These are phyloP conservation scores for Priceomyces fermenticarens DNA, from an alignment of 805 yeast species.

Conservation along the genomic window DNA sequence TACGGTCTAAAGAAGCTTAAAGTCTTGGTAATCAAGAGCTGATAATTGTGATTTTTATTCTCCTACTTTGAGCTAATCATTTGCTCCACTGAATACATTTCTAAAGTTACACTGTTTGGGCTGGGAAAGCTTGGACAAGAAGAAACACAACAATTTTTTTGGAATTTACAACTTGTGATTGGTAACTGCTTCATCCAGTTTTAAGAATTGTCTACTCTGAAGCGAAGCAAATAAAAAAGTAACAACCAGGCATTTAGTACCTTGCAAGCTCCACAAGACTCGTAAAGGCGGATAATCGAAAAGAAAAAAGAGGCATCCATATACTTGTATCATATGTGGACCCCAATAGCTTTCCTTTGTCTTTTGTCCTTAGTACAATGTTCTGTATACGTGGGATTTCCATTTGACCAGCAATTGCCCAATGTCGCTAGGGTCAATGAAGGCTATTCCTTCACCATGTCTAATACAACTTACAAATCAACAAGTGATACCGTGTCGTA, in stretches of 20 bases:
- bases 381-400: slow-evolving; percentile 62
- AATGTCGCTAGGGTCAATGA: slow-evolving; percentile 76
- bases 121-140: too few relatives aligned
- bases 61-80: too few relatives aligned
- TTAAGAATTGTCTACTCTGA: background rate
- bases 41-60: too few relatives aligned
- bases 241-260: background rate
- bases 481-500: slow-evolving; percentile 48
- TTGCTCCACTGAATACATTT: too few relatives aligned
- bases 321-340: background rate
- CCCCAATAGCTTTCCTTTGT: background rate
- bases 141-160: too few relatives aligned
- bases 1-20: too few relatives aligned
- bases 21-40: too few relatives aligned
- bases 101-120: too few relatives aligned
- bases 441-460: slow-evolving; percentile 61
- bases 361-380: slow-evolving; percentile 22
- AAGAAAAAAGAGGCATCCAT: too few relatives aligned
- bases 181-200: too few relatives aligned
- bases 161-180: too few relatives aligned
- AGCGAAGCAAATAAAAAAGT: background rate
- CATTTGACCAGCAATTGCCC: slow-evolving; percentile 82
- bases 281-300: too few relatives aligned
- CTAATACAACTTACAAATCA: slow-evolving; percentile 62
- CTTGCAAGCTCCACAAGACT: background rate